These are phyloP conservation scores for Pseudonitzschia multiseries DNA, from an alignment of 108 stramenopile genomes.

Conservation along the genomic window DNA sequence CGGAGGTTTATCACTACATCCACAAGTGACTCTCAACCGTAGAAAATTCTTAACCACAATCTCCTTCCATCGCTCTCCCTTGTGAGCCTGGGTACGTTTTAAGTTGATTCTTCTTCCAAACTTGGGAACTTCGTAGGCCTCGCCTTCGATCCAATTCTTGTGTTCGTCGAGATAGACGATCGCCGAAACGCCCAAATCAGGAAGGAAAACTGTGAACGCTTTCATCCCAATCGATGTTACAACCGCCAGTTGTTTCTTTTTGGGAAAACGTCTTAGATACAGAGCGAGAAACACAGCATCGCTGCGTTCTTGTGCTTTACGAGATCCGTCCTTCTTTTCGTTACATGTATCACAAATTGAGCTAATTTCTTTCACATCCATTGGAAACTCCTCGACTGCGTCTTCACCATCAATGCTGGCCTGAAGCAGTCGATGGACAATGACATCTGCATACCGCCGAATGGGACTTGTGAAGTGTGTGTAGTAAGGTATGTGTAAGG, in stretches of 20 bases:
- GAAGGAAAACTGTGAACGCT: conserved; percentile 83
- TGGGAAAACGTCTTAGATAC: conserved; percentile 67
- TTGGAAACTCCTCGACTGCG: conserved; percentile 56
- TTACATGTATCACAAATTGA: conserved; percentile 76
- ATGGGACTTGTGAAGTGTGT: conserved; percentile 98
- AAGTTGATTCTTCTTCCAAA: conserved; percentile 44
- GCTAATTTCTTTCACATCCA: conserved; percentile 51
- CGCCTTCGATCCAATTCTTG: conserved; percentile 50
- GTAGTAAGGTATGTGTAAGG: conserved; percentile 96
- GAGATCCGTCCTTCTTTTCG: conserved; percentile 84
- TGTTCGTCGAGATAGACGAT: conserved; percentile 80
- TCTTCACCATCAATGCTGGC: conserved; percentile 80
- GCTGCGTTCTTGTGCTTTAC: conserved; percentile 87
- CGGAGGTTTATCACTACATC: conserved; percentile 69
- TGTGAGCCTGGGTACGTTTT: conserved; percentile 35
- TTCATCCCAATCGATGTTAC: conserved; percentile 81
- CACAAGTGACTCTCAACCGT: conserved; percentile 62
- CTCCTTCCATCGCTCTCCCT: conserved; percentile 35
- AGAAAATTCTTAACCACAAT: conserved; percentile 69
- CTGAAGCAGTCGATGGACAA: conserved; percentile 91
- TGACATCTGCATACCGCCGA: conserved; percentile 94
- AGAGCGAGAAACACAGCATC: conserved; percentile 87
- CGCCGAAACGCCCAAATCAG: conserved; percentile 62
- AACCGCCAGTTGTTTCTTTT: conserved; percentile 58
- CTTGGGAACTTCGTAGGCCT: conserved; percentile 33